Evolutionary conservation across 352 stramenopile species (phyloP).

Genomic region (Saprolegnia parasitica): DNA sequence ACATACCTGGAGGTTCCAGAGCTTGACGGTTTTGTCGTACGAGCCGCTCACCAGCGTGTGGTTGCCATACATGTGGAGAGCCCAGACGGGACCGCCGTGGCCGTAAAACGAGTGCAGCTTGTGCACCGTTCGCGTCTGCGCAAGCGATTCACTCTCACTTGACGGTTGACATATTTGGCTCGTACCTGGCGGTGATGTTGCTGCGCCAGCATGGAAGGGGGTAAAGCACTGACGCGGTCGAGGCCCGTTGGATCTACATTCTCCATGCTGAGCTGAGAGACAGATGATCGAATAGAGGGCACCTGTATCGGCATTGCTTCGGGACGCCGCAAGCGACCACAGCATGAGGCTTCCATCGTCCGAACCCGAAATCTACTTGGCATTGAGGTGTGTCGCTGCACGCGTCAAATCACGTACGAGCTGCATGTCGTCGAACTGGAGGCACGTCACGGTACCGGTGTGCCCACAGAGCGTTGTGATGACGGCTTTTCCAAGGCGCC

Average conservation of each 20-base stretch:
- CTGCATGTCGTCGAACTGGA: slow-evolving; percentile 31
- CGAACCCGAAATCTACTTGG: slow-evolving; percentile 32
- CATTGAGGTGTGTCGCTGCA: not conserved
- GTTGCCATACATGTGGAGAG: slow-evolving; percentile 30
- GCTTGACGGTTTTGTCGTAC: slow-evolving; percentile 40
- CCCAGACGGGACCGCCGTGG: slow-evolving; percentile 35
- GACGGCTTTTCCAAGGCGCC: slow-evolving; percentile 29
- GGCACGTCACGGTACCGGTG: slow-evolving; percentile 34
- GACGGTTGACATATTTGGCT: not conserved
- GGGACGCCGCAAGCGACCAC: slow-evolving; percentile 31
- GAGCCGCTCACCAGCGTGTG: slow-evolving; percentile 34
- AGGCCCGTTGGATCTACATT: not conserved
- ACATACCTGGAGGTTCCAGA: slow-evolving; percentile 35
- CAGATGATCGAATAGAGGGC: not conserved
- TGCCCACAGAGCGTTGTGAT: slow-evolving; percentile 36
- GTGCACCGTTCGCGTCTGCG: slow-evolving; percentile 25
- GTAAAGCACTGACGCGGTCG: not conserved
- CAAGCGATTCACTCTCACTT: not conserved
- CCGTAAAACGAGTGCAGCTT: slow-evolving; percentile 38
- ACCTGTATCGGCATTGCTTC: slow-evolving; percentile 23
- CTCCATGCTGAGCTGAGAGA: not conserved
- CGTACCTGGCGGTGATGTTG: slow-evolving; percentile 34
- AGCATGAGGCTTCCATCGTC: slow-evolving; percentile 40
- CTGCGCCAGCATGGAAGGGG: slow-evolving; percentile 28
- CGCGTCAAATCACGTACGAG: slow-evolving; percentile 15